Evolutionary conservation across 176 grass and related monocot genomes (phyloP).

Genomic region (Ananas comosus): DNA sequence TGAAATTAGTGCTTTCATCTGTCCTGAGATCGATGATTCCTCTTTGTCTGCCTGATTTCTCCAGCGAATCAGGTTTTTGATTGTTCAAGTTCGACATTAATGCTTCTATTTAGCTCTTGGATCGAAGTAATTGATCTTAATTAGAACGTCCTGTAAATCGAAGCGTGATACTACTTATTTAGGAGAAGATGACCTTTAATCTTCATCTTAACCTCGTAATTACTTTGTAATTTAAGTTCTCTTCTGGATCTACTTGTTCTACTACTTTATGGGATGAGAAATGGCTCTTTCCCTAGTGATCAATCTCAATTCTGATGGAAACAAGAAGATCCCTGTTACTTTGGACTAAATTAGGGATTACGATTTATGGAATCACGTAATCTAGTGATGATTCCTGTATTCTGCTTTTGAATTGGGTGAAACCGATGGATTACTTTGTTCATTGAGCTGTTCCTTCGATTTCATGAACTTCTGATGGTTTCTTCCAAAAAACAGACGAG

Average conservation of each 20-base stretch:
- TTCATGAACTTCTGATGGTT: slow-evolving; percentile 3
- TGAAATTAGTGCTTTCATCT: no score
- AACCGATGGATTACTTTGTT: slow-evolving; percentile 6
- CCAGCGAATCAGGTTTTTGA: neutral
- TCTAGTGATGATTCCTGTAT: neutral
- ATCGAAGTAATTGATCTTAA: neutral
- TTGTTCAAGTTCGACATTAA: neutral
- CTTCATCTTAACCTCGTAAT: neutral
- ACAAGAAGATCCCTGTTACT: neutral
- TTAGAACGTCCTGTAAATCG: neutral
- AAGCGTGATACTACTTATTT: neutral
- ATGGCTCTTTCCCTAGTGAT: neutral
- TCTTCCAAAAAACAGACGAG: slow-evolving; percentile 57
- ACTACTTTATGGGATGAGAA: neutral
- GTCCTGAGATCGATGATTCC: no score
- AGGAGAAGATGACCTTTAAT: neutral
- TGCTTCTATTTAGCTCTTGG: neutral
- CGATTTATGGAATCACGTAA: no score
- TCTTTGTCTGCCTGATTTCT: no score
- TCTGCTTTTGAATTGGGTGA: neutral
- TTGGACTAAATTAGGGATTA: neutral
- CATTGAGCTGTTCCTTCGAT: neutral
- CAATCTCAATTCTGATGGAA: neutral
- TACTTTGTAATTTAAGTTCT: neutral
- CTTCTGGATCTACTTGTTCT: neutral